Evolutionary conservation across 495 filamentous ascomycete species (phyloP).

Genomic region (Aspergillus diversus): DNA sequence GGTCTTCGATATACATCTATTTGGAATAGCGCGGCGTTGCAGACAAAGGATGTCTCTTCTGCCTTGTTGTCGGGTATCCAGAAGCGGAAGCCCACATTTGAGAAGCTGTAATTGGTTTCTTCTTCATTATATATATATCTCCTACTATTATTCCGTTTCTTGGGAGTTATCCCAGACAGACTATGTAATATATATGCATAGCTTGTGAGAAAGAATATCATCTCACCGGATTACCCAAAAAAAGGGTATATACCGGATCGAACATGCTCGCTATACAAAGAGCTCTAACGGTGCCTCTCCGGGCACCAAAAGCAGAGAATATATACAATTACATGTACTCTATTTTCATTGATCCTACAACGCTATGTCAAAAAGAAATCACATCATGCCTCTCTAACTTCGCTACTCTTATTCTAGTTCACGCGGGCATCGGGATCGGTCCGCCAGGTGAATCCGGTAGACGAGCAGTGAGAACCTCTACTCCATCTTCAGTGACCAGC

Average conservation of each 20-base stretch:
- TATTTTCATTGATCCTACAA: not conserved
- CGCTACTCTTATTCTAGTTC: not conserved
- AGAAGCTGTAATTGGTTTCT: conserved; percentile 68
- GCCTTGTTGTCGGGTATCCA: conserved; percentile 76
- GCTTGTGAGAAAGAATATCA: not conserved
- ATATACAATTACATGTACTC: not conserved
- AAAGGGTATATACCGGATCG: too few relatives aligned
- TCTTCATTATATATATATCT: not conserved
- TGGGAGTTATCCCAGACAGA: not conserved
- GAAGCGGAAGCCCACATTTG: conserved; percentile 82
- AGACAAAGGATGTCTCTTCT: conserved; percentile 74
- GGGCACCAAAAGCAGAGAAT: too few relatives aligned
- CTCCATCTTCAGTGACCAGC: conserved; percentile 89
- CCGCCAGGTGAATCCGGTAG: conserved; percentile 83
- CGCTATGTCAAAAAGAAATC: not conserved
- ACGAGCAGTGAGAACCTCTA: conserved; percentile 90
- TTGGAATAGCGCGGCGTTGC: conserved; percentile 85
- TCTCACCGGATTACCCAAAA: too few relatives aligned
- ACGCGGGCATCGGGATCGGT: conserved; percentile 66
- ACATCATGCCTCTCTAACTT: not conserved
- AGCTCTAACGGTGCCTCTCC: too few relatives aligned
- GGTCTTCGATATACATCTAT: conserved; percentile 80
- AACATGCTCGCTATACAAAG: too few relatives aligned
- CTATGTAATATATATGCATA: not conserved
- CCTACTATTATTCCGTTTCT: not conserved